Evolutionary conservation across 495 filamentous ascomycete genomes (phyloP).

Genomic region (Penicillium macrosclerotiorum): DNA sequence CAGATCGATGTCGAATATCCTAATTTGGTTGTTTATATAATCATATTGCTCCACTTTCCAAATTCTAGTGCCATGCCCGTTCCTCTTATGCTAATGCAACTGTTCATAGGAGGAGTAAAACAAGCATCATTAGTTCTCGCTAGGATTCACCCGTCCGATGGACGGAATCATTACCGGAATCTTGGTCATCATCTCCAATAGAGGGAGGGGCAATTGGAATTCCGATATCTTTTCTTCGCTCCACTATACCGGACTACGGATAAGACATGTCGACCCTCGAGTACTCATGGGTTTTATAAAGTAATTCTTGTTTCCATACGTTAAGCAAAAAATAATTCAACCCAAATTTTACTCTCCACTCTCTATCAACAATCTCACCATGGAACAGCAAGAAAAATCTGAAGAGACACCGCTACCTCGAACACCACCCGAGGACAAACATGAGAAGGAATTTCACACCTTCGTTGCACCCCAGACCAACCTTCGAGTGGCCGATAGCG

Average conservation of each 20-base stretch:
- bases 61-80: conserved; percentile 1
- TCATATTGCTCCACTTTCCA: not conserved
- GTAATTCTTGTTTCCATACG: not conserved
- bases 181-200: not conserved
- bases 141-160: not conserved
- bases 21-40: not conserved
- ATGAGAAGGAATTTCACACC: conserved; percentile 6
- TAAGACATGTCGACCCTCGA: not conserved
- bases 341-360: conserved; percentile 12
- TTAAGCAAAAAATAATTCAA: not conserved
- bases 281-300: conserved; percentile 3
- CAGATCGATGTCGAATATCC: not conserved
- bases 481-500: conserved; percentile 11
- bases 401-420: conserved; percentile 4
- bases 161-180: not conserved
- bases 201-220: not conserved
- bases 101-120: not conserved
- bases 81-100: not conserved
- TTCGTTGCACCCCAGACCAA: conserved; percentile 12
- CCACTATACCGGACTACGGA: not conserved
- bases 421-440: conserved; percentile 2
- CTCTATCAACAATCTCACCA: not conserved
- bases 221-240: not conserved
- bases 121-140: not conserved
- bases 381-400: conserved; percentile 8